Evolutionary conservation across 1,139 yeast species (phyloP), one percentile per base, ranked within the genome.

Genomic region (Saccharomycopsis phalli): DNA sequence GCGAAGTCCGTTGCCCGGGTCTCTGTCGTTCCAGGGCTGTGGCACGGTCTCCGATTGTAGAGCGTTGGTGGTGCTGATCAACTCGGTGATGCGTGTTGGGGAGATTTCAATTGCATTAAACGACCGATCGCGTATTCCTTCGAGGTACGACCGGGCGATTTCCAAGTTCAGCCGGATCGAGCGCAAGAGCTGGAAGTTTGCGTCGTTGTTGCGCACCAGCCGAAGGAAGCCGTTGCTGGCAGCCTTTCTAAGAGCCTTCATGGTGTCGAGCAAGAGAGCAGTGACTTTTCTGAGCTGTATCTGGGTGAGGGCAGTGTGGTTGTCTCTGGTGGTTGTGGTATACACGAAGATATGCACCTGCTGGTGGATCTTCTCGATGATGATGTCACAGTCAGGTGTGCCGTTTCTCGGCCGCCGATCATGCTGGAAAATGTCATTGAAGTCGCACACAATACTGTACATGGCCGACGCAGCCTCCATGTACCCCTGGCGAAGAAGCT

Each of bases 61-160:
- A 4, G 41, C 31, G 31, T 26, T 38, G 22, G 41, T 38, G 13
- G 32, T 33, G 25, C 13, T 38, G 19, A 38, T 32, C 23, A 38
- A 19, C 10, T 38, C 41, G 18, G 16, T 10, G 19, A 38, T 20
- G 19, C 33, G 37, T n/a, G 19, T 28, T 4, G 13, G 3, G 6
- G 36, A 13, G 19, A 33, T 20, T 4, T 32, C 27, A 17, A 19
- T 13, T 17, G 29, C 17, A 22, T 35, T 35, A 4, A 10, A 14
- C 11, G 11, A 4, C 6, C 31, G 31, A 13, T 11, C 11, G 19
- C 34, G 13, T 16, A 38, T 29, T 4, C 34, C 34, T 10, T 19
- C 13, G 20, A 38, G n/a, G 18, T 34, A 31, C 14, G 16, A 6
- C 14, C 34, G 27, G 16, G 34, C 27, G 8, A 36, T 4, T 6